Base-by-base conservation (phyloP, 257 asterid genomes). In the Scutellaria barbata region DNA sequence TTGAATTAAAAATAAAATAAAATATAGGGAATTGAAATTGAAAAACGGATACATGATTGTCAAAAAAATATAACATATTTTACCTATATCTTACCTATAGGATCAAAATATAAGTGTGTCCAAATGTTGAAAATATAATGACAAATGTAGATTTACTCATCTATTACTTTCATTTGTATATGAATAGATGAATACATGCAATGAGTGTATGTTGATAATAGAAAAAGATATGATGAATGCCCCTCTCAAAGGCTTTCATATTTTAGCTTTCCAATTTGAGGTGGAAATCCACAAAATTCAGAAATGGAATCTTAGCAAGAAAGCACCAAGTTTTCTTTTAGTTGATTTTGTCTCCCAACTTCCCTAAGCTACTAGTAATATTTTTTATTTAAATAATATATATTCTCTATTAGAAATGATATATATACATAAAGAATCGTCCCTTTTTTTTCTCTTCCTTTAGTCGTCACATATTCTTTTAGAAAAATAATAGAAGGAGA, bases 241-340 rank as follows among this genome's bases (percentile, higher is more conserved):
- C 76, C 13, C 54, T 45, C 45, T 62, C 76, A 61, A 61, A 53
- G 61, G 76, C 68, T 63, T 76, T 69, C 40, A 62, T 16, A 53
- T 42, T 69, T 63, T 59, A 70, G 76, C 69, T 48, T 67, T 66
- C 61, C 70, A 37, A 50, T 30, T 51, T 20, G 64, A 59, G 74
- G 82, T 79, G 76, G 84, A 83, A 73, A 73, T 39, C 84, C 81
- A 82, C 84, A 68, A 54, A 75, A 51, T 33, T 33, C 43, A 20
- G 39, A 22, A 63, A 30, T 73, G 90, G 90, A 81, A 76, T 82
- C 90, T 59, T 82, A 76, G 75, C 74, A 72, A 65, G 79, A 76
- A 76, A 69, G 75, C 90, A 82, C 84, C 81, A 67, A 62, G 52
- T 41, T 76, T 76, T 55, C 55, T 78, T 54, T 69, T 81, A 42